Evolutionary conservation across 352 stramenopile species (phyloP).

Genomic region (Albugo laibachii): DNA sequence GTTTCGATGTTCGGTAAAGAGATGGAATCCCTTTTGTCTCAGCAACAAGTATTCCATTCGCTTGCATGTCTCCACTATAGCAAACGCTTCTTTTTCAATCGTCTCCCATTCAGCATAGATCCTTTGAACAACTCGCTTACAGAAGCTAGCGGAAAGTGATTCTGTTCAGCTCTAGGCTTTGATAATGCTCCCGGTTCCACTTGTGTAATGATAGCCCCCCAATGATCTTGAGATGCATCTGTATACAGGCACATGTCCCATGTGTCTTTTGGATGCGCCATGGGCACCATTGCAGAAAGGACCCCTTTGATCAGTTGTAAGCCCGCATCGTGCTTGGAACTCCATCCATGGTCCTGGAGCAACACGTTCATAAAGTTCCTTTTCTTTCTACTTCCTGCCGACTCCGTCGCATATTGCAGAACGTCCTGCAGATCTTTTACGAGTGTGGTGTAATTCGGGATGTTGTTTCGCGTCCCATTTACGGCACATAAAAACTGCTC

Average conservation of each 20-base stretch:
- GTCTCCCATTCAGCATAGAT: slow-evolving; percentile 2
- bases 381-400: no score
- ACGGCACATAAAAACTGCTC: slow-evolving; percentile 10
- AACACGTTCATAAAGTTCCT: no score
- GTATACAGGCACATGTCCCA: background rate
- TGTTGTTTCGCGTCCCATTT: slow-evolving; percentile 9
- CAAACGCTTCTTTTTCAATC: slow-evolving; percentile 12
- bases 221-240: slow-evolving; percentile 2
- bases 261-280: slow-evolving; percentile 1
- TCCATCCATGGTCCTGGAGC: slow-evolving; percentile 1
- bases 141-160: slow-evolving; percentile 2
- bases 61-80: slow-evolving; percentile 9
- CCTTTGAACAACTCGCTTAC: slow-evolving; percentile 7
- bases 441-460: background rate
- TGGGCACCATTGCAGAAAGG: slow-evolving; percentile 2
- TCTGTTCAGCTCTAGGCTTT: background rate
- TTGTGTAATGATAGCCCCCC: background rate
- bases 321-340: background rate
- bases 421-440: background rate
- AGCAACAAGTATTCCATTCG: slow-evolving; percentile 8
- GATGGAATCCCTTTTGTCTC: slow-evolving; percentile 1
- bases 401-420: background rate
- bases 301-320: background rate
- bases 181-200: background rate
- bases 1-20: slow-evolving; percentile 13